Base-by-base conservation (phyloP, 2,329 filamentous ascomycete genomes). In the Verticillium nubilum region DNA sequence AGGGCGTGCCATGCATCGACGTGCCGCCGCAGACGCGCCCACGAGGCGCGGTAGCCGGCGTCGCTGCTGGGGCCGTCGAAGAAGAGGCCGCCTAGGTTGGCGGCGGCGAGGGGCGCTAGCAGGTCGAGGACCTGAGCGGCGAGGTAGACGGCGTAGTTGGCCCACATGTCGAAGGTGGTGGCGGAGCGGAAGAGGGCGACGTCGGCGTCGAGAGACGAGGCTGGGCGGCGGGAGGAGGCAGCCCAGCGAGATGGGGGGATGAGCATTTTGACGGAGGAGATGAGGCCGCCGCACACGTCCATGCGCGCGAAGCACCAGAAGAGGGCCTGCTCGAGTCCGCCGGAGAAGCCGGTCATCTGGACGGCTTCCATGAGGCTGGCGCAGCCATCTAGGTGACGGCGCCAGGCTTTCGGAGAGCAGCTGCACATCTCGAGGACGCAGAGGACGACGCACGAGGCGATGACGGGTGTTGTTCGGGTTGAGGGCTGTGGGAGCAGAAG, bases 301-400 rank as follows among this genome's bases (percentile, higher is more conserved):
- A 83, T 83, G 7, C 80, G 73, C 0, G 79, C 80, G 67, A 82
- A 83, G 59, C 78, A 81, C 80, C 80, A 83, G 60, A 83, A 83
- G 0, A 83, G 67, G 1, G 80, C 79, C 64, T 82, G 76, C 17
- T 80, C 73, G 2, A 80, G 71, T 3, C 78, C 78, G 0, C 78
- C 79, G 0, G 75, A 76, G 60, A 82, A 80, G 0, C 80, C 80
- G 62, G 81, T 78, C 47, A 82, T 80, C 1, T 76, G 78, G 3
- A 78, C 76, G 0, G 80, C 76, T 62, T 80, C 74, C 62, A 83
- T 78, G 0, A 83, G 67, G 56, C 75, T 77, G 4, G 80, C 79
- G 61, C 80, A 83, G 0, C 80, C 80, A 61, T 83, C 80, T 0
- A 83, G 72, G 61, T 83, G 80, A 1, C 76, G 76, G 26, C 75